Percentiles rank a stretch among this genome's conserved stretches.
Evolutionary conservation across 2,329 filamentous ascomycete species (phyloP).

Genomic region (Colletotrichum gigasporum): DNA sequence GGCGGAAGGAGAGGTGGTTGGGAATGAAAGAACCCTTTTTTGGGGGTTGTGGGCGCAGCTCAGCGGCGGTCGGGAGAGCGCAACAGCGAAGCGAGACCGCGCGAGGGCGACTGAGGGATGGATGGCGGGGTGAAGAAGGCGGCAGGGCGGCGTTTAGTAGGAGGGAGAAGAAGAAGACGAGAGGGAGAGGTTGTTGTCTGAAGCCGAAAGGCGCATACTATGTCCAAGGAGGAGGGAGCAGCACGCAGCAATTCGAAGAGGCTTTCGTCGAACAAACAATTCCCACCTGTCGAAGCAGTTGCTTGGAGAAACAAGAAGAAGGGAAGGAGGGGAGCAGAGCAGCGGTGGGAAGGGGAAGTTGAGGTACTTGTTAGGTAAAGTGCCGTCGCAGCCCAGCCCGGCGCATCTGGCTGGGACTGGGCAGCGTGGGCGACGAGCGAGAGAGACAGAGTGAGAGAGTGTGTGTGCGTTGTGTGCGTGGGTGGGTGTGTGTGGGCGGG

Average conservation of each 20-base stretch:
- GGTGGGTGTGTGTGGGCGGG: slow-evolving; percentile 11
- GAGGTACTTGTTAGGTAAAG: slow-evolving; percentile 32
- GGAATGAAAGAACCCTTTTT: slow-evolving; percentile 36
- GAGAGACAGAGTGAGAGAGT: slow-evolving; percentile 4
- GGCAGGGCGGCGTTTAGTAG: slow-evolving; percentile 26
- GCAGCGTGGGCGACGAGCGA: not conserved
- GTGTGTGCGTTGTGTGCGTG: slow-evolving; percentile 5
- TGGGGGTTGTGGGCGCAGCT: slow-evolving; percentile 32
- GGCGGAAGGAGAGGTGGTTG: slow-evolving; percentile 36
- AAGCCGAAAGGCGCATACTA: slow-evolving; percentile 31
- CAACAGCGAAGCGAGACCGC: slow-evolving; percentile 27
- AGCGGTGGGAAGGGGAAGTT: slow-evolving; percentile 29
- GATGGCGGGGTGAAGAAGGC: slow-evolving; percentile 28
- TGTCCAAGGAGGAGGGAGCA: not conserved
- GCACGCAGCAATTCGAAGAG: too few species aligned
- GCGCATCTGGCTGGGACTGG: slow-evolving; percentile 13
- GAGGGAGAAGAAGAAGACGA: slow-evolving; percentile 10
- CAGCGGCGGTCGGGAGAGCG: slow-evolving; percentile 11
- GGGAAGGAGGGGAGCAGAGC: slow-evolving; percentile 14
- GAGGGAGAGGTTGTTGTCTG: slow-evolving; percentile 24
- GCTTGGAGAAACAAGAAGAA: slow-evolving; percentile 23
- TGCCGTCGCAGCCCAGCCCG: slow-evolving; percentile 26
- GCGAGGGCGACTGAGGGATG: slow-evolving; percentile 10
- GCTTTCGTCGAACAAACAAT: slow-evolving; percentile 29
- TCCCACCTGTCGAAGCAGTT: slow-evolving; percentile 31